Percentiles rank a stretch among this genome's conserved stretches.
phyloP scores from a whole-genome alignment of 75 land plant species.

The Azolla pinnata region DNA sequence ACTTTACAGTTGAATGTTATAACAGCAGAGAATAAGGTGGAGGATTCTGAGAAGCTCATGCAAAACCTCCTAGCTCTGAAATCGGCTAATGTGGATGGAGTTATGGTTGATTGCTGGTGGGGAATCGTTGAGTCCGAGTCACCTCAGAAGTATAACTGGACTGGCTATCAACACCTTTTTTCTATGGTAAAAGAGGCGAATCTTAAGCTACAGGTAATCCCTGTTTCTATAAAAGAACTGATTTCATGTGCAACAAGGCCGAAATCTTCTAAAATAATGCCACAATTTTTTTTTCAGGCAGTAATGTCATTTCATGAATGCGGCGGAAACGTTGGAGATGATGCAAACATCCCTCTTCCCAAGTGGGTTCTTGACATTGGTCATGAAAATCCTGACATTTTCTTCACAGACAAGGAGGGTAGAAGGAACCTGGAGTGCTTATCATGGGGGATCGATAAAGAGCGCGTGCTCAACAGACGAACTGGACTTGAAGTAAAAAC shows the following conservation, averaged over 20 bases:
- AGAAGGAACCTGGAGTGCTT: conserved; percentile 79
- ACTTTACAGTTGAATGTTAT: conserved; percentile 43
- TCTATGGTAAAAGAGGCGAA: conserved; percentile 56
- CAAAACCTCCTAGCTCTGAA: conserved; percentile 55
- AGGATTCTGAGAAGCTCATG: conserved; percentile 52
- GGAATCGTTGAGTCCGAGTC: conserved; percentile 82
- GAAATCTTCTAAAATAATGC: background rate
- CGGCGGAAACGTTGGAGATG: conserved; percentile 97
- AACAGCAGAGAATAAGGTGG: conserved; percentile 60
- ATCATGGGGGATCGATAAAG: conserved; percentile 91
- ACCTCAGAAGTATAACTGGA: conserved; percentile 82
- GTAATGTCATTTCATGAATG: conserved; percentile 99
- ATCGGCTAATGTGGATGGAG: conserved; percentile 74
- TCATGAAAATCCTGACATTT: conserved; percentile 76
- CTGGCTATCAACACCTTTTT: conserved; percentile 71
- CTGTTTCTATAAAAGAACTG: background rate
- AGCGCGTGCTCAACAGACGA: conserved; percentile 69
- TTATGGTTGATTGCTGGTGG: conserved; percentile 99
- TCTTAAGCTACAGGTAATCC: conserved; percentile 73
- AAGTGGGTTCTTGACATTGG: conserved; percentile 92
- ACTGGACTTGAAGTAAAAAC: conserved; percentile 86
- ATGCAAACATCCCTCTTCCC: conserved; percentile 73
- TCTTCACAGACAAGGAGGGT: conserved; percentile 81
- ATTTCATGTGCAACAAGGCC: background rate
- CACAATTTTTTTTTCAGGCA: conserved; percentile 40